Evolutionary conservation across 805 yeast species (phyloP).

Genomic region (Nakazawaea wickerhamii): DNA sequence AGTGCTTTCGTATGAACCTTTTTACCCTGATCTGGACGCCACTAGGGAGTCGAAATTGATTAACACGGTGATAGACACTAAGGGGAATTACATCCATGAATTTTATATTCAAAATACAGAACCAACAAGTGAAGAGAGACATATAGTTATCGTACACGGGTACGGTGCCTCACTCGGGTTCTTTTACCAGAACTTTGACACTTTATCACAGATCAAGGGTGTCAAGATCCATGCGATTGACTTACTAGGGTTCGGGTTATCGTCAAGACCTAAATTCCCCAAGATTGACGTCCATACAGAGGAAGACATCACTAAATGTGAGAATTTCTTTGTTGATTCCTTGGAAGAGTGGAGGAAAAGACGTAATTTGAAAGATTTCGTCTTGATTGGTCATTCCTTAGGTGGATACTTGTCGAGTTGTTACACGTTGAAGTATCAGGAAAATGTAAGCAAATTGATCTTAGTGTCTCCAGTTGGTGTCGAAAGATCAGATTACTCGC

Average conservation of each 20-base stretch:
- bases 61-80: slow-evolving; percentile 45
- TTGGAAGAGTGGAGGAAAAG: slow-evolving; percentile 60
- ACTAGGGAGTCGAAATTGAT: slow-evolving; percentile 38
- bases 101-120: slow-evolving; percentile 47
- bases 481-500: slow-evolving; percentile 55
- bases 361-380: slow-evolving; percentile 44
- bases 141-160: slow-evolving; percentile 80
- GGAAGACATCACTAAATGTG: slow-evolving; percentile 39
- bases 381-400: slow-evolving; percentile 71
- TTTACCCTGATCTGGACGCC: slow-evolving; percentile 49
- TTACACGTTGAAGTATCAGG: slow-evolving; percentile 50
- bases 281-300: slow-evolving; percentile 22
- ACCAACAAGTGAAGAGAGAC: slow-evolving; percentile 22
- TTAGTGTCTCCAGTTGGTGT: slow-evolving; percentile 76
- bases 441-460: slow-evolving; percentile 45
- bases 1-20: slow-evolving; percentile 54
- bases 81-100: slow-evolving; percentile 63
- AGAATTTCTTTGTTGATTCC: slow-evolving; percentile 53
- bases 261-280: slow-evolving; percentile 47
- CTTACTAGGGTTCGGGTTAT: slow-evolving; percentile 66
- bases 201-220: slow-evolving; percentile 45
- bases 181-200: slow-evolving; percentile 64
- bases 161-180: slow-evolving; percentile 89
- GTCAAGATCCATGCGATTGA: slow-evolving; percentile 63
- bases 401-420: slow-evolving; percentile 72